Base-by-base conservation (phyloP, 2,329 filamentous ascomycete genomes). In the Hypoxylon sp. region DNA sequence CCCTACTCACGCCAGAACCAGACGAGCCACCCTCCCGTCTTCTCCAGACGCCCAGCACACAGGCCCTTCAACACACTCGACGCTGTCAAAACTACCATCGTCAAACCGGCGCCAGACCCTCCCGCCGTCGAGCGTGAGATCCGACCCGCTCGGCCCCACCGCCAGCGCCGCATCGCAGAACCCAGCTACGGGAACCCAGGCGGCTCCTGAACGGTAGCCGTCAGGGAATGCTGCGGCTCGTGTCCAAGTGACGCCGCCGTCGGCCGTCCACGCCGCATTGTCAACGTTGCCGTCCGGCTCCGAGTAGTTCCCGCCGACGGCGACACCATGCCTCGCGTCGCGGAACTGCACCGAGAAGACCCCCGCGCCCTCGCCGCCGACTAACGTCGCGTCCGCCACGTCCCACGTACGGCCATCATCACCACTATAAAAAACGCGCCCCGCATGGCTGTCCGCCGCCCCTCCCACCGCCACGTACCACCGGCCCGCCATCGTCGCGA, bases 341-440 rank as follows among this genome's bases (percentile, higher is more conserved):
- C 60, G 63, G 60, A 74, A 74, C 33, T 63, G 67, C 11, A 73
- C 71, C 13, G 71, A 73, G 57, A 73, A 74, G 10, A 73, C 72
- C 4, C 72, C 72, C 1, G 59, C 67, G 9, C 67, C 60, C 7
- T 64, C 64, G 3, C 68, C 65, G 0, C 72, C 73, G 4, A 64
- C 58, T 27, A 74, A 66, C 0, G 65, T 56, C 20, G 63, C 69
- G 23, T 67, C 51, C 0, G 66, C 55, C 2, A 67, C 72, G 1
- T 67, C 60, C 73, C 72, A 74, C 1, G 29, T 35, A 38, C 59
- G 38, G 1, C 70, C 71, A 47, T 69, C 71, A 47, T 69, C 62
- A 5, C 48, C 47, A 33, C 70, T 72, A 21, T 67, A 57, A 46
- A 72, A 70, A 3, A 74, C 55, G 1, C 72, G 59, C 1, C 69